Conservation (phyloP, 371 early-diverging fungal genomes). For the Dinochytrium kinnereticum region DNA sequence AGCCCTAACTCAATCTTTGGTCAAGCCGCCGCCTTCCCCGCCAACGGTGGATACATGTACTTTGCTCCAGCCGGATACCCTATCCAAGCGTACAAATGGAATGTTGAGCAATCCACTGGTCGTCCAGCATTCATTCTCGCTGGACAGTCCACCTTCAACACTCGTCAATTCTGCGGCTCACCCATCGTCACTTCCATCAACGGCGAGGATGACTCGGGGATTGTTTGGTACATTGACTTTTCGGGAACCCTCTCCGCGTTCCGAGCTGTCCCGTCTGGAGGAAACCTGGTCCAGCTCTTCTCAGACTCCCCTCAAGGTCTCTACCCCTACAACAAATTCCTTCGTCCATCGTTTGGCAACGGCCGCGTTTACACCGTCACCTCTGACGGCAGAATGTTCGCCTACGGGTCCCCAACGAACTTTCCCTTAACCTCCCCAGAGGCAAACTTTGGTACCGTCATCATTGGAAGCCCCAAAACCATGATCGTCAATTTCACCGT, state of each 20-base stretch:
- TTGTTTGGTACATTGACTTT: constrained; percentile 27
- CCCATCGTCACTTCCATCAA: constrained; percentile 22
- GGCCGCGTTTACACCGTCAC: constrained; percentile 17
- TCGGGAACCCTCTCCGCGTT: constrained; percentile 17
- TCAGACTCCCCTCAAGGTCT: not conserved
- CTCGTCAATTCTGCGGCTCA: constrained; percentile 9
- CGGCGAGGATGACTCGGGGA: not conserved
- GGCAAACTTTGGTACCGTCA: constrained; percentile 5
- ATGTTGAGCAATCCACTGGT: not conserved
- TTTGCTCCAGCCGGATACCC: not conserved
- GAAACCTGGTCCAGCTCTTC: not conserved
- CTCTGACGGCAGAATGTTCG: constrained; percentile 13
- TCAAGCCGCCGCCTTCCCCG: not conserved
- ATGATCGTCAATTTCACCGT: constrained; percentile 16
- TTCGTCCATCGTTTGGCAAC: constrained; percentile 11
- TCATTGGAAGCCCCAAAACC: constrained; percentile 2
- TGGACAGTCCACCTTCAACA: not conserved
- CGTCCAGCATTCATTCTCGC: not conserved
- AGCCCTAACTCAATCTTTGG: not conserved
- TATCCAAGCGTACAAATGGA: not conserved
- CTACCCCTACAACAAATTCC: constrained; percentile 20
- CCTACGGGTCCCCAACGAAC: constrained; percentile 11
- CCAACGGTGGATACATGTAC: not conserved
- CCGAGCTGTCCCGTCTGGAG: constrained; percentile 20
- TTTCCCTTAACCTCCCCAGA: constrained; percentile 12